phyloP scores from a whole-genome alignment of 108 stramenopile species.

The Stephanodiscus minutulus region DNA sequence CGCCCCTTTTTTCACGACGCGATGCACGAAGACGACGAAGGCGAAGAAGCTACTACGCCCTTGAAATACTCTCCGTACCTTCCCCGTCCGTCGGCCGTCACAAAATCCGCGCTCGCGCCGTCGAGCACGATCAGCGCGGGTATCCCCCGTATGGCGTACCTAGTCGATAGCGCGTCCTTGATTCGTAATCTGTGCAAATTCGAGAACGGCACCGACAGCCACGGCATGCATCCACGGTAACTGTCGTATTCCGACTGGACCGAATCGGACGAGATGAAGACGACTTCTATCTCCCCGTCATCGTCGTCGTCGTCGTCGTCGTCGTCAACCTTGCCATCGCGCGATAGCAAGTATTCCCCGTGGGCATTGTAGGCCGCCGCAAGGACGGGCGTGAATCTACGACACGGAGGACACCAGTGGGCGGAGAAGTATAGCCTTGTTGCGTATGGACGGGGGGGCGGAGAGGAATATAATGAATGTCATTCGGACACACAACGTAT shows the following conservation, averaged over 20 bases:
- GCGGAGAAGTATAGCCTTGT: constrained; percentile 69
- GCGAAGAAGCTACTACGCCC: constrained; percentile 23
- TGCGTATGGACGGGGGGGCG: background rate
- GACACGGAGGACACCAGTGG: constrained; percentile 91
- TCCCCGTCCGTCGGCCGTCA: constrained; percentile 40
- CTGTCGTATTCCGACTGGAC: constrained; percentile 67
- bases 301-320: constrained; percentile 8
- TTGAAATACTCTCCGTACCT: constrained; percentile 36
- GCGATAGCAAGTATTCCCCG: constrained; percentile 13
- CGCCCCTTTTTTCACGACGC: constrained; percentile 15
- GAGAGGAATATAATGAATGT: background rate
- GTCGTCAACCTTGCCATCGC: background rate
- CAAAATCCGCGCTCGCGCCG: constrained; percentile 55
- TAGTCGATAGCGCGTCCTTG: constrained; percentile 35
- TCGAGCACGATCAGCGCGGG: constrained; percentile 80
- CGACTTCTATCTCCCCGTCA: constrained; percentile 66
- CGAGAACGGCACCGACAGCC: constrained; percentile 81
- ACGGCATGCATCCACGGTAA: constrained; percentile 82
- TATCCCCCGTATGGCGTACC: constrained; percentile 66
- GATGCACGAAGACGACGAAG: constrained; percentile 28
- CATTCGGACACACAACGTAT: no score
- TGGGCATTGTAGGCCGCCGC: constrained; percentile 78
- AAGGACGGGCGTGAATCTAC: constrained; percentile 86
- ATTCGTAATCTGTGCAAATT: constrained; percentile 42
- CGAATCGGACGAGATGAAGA: constrained; percentile 86